Evolutionary conservation across 1,284 basidiomycete species (phyloP).

Genomic region (Neonothopanus nambi): DNA sequence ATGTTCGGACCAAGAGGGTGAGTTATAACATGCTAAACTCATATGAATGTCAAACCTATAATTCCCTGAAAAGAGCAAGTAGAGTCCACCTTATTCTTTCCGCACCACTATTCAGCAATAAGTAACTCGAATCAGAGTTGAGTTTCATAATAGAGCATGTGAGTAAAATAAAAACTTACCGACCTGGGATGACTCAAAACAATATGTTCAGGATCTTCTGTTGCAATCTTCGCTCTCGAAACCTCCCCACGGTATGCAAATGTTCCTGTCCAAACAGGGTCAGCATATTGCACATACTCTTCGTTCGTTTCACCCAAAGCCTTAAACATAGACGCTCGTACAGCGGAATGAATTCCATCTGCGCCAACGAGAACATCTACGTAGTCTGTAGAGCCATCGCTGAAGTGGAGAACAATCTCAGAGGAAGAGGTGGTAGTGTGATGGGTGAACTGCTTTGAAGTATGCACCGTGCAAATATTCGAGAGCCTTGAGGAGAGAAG

Average conservation of each 20-base stretch:
- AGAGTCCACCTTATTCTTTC: slow-evolving; percentile 31
- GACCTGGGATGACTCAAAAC: slow-evolving; percentile 18
- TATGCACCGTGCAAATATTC: slow-evolving; percentile 31
- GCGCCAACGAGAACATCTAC: slow-evolving; percentile 40
- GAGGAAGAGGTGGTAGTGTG: slow-evolving; percentile 22
- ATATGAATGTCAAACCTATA: not conserved
- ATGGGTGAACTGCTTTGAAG: slow-evolving; percentile 28
- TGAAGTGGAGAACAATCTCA: slow-evolving; percentile 29
- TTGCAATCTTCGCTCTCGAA: slow-evolving; percentile 24
- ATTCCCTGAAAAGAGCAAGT: not conserved
- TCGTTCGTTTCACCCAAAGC: slow-evolving; percentile 15
- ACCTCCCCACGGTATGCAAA: slow-evolving; percentile 31
- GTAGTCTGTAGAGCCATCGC: slow-evolving; percentile 30
- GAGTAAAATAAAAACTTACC: not conserved
- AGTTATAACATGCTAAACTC: slow-evolving; percentile 26
- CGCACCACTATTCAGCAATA: slow-evolving; percentile 30
- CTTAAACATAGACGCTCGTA: slow-evolving; percentile 31
- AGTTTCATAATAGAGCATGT: not conserved
- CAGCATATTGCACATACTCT: slow-evolving; percentile 15
- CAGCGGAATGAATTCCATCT: slow-evolving; percentile 39
- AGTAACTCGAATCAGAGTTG: no score
- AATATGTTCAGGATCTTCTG: slow-evolving; percentile 25
- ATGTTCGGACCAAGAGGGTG: slow-evolving; percentile 32
- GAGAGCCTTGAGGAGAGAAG: slow-evolving; percentile 31
- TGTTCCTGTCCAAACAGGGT: slow-evolving; percentile 32